These are phyloP conservation scores for Syncephalastrum monosporum DNA, from an alignment of 371 early-diverging fungal genomes.

Conservation along the genomic window DNA sequence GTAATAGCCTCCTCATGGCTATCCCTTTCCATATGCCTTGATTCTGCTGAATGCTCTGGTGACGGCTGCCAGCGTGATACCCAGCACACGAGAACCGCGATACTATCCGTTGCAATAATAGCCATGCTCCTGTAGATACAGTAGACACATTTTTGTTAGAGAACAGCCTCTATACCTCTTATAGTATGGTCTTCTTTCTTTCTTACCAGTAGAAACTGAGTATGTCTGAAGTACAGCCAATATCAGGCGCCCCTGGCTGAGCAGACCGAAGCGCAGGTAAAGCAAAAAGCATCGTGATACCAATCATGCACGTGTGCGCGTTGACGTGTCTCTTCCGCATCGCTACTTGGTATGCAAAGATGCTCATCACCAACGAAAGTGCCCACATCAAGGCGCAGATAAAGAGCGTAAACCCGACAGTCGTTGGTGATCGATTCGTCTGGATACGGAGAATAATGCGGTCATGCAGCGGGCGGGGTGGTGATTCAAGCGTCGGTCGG, in stretches of 20 bases:
- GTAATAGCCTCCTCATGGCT: too few species aligned
- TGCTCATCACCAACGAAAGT: conserved; percentile 28
- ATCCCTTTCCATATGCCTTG: too few species aligned
- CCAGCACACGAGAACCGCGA: conserved; percentile 33
- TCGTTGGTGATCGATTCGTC: conserved; percentile 35
- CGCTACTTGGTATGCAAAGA: conserved; percentile 36
- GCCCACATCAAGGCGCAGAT: conserved; percentile 41
- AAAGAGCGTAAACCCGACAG: conserved; percentile 37
- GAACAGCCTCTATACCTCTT: neutral
- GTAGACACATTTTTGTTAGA: neutral
- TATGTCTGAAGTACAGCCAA: conserved; percentile 40
- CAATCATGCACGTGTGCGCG: conserved; percentile 38
- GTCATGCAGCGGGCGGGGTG: conserved; percentile 12
- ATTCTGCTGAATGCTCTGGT: too few species aligned
- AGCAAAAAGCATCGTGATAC: conserved; percentile 39
- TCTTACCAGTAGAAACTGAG: conserved; percentile 41
- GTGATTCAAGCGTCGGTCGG: conserved; percentile 13
- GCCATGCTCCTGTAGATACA: conserved; percentile 33
- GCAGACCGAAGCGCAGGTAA: conserved; percentile 36
- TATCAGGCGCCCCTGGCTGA: conserved; percentile 40
- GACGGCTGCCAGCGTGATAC: conserved; percentile 24
- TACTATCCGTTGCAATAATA: conserved; percentile 31
- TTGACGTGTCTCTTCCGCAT: conserved; percentile 26
- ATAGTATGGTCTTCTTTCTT: neutral
- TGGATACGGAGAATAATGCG: conserved; percentile 27